A percentile compares a stretch with the other conserved stretches of the same genome.
These are phyloP conservation scores for Pythium phragmiticola DNA, from an alignment of 352 stramenopile species.

Conservation along the genomic window DNA sequence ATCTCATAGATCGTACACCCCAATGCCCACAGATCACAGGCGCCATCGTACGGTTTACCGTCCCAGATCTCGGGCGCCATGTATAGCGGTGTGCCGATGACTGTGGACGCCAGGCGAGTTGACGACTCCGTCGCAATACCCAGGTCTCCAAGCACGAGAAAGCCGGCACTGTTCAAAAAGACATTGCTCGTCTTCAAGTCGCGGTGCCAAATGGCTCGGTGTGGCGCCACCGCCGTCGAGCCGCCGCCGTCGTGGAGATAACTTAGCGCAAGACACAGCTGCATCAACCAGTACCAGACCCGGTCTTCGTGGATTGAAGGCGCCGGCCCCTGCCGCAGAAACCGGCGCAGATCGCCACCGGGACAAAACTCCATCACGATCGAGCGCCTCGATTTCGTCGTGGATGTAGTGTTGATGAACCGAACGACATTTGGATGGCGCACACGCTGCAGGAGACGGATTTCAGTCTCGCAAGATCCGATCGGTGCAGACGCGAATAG, in stretches of 20 bases:
- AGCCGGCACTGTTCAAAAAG: constrained; percentile 58
- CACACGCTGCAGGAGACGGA: constrained; percentile 78
- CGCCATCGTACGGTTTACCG: constrained; percentile 71
- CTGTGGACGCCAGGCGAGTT: constrained; percentile 56
- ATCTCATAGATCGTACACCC: constrained; percentile 88
- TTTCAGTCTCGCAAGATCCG: constrained; percentile 35
- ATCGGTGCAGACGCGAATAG: constrained; percentile 44
- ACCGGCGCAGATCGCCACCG: constrained; percentile 53
- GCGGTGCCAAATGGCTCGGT: constrained; percentile 47
- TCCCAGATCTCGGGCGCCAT: constrained; percentile 88
- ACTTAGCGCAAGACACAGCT: constrained; percentile 86
- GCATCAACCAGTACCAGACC: constrained; percentile 90
- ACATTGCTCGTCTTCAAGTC: constrained; percentile 93
- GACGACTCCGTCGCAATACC: constrained; percentile 66
- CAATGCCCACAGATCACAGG: constrained; percentile 88
- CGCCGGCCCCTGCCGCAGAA: constrained; percentile 30
- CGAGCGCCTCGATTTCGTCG: constrained; percentile 29
- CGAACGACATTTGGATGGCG: constrained; percentile 91
- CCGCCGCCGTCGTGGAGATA: constrained; percentile 79
- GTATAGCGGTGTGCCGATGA: constrained; percentile 90
- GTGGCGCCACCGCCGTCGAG: constrained; percentile 32
- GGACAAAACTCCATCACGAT: constrained; percentile 95
- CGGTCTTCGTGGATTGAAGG: constrained; percentile 52
- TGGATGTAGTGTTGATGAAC: constrained; percentile 67
- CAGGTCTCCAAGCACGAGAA: constrained; percentile 88